These are phyloP conservation scores for Hanseniaspora lachancei DNA, from an alignment of 805 yeast genomes.

Conservation along the genomic window DNA sequence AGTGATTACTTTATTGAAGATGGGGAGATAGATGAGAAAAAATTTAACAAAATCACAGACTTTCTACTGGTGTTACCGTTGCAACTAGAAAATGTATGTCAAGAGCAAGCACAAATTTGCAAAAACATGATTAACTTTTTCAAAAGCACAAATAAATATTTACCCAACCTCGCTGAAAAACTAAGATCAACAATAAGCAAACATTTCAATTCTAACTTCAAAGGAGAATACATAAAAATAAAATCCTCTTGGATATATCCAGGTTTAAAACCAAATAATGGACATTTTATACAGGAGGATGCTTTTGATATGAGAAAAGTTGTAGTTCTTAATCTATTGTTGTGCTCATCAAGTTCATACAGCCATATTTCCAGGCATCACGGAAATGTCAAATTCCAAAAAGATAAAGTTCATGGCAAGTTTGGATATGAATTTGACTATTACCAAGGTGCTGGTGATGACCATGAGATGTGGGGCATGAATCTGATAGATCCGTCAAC, in stretches of 20 bases:
- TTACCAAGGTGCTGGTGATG: constrained; percentile 91
- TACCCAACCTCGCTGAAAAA: background rate
- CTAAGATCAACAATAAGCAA: background rate
- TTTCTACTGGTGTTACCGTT: background rate
- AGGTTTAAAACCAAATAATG: background rate
- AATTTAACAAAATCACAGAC: background rate
- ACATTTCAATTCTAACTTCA: too few relatives aligned
- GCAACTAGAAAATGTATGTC: background rate
- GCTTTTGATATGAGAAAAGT: background rate
- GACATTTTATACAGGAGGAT: background rate
- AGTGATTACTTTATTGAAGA: background rate
- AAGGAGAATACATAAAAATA: background rate
- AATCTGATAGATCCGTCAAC: constrained; percentile 36
- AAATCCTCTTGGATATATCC: constrained; percentile 6
- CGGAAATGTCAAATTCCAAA: background rate
- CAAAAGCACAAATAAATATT: background rate
- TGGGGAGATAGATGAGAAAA: background rate
- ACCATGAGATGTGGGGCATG: constrained; percentile 75
- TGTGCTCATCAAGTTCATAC: constrained; percentile 3
- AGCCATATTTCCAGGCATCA: constrained; percentile 8
- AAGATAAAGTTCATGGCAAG: background rate
- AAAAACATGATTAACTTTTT: background rate
- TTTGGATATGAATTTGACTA: constrained; percentile 32
- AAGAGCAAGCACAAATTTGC: background rate
- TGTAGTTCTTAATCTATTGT: background rate